These are phyloP conservation scores for Arthrobotrys sphaeroides DNA, from an alignment of 2,329 filamentous ascomycete genomes.

Conservation along the genomic window DNA sequence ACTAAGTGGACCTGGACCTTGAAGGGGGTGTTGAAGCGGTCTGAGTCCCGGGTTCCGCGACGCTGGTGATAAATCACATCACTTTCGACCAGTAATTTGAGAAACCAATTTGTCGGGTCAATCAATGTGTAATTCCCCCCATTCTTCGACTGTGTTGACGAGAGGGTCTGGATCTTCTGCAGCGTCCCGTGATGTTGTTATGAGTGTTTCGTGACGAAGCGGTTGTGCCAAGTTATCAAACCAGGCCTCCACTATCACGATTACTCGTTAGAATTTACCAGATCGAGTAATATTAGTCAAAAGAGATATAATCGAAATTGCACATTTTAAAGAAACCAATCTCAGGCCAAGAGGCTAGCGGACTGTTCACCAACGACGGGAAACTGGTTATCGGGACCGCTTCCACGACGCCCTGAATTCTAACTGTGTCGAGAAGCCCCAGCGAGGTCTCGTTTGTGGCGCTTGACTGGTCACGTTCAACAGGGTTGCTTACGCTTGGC, in stretches of 20 bases:
- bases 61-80: slow-evolving; percentile 36
- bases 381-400: slow-evolving; percentile 53
- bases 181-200: slow-evolving; percentile 35
- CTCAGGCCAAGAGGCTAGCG: slow-evolving; percentile 26
- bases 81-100: slow-evolving; percentile 43
- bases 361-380: slow-evolving; percentile 6
- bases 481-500: slow-evolving; percentile 41
- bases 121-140: not conserved
- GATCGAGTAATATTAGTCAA: slow-evolving; percentile 37
- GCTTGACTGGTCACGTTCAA: slow-evolving; percentile 48
- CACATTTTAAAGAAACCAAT: not conserved
- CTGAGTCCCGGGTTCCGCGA: slow-evolving; percentile 38
- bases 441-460: slow-evolving; percentile 41
- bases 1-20: slow-evolving; percentile 1
- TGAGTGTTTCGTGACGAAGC: slow-evolving; percentile 2
- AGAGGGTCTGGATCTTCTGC: slow-evolving; percentile 41
- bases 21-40: slow-evolving; percentile 24
- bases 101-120: slow-evolving; percentile 40
- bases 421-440: not conserved
- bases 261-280: slow-evolving; percentile 33
- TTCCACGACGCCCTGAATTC: slow-evolving; percentile 43
- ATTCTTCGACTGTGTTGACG: not conserved
- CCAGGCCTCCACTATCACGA: not conserved
- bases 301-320: slow-evolving; percentile 16
- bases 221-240: slow-evolving; percentile 8